phyloP scores from a whole-genome alignment of 2,329 filamentous ascomycete species.

The Claviceps paspali region DNA sequence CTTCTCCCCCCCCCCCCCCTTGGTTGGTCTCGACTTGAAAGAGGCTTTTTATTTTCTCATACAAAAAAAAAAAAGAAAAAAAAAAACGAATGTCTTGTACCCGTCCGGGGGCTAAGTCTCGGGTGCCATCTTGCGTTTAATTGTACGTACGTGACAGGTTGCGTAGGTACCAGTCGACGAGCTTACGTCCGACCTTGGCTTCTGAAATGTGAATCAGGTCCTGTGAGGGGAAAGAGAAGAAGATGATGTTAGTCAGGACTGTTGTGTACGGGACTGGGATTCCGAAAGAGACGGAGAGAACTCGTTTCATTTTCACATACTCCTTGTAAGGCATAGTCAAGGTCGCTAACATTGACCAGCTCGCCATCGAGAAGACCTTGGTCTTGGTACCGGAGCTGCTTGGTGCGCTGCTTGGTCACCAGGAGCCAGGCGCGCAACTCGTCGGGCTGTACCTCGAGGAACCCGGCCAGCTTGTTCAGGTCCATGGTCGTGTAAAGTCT shows the following conservation, averaged over 20 bases:
- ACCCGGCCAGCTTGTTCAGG: conserved; percentile 90
- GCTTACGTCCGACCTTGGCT: conserved; percentile 90
- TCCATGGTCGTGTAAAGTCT: conserved; percentile 99
- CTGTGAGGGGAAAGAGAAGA: conserved; percentile 22
- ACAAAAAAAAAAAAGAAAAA: not conserved
- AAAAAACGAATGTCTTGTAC: not conserved
- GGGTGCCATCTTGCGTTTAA: conserved; percentile 9
- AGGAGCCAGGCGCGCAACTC: conserved; percentile 86
- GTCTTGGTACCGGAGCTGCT: conserved; percentile 85
- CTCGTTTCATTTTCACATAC: conserved; percentile 35
- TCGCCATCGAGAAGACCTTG: conserved; percentile 85
- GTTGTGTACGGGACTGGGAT: not conserved
- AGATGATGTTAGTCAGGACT: conserved; percentile 9
- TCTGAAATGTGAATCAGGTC: conserved; percentile 98
- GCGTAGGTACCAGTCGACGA: conserved; percentile 98
- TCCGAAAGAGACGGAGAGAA: not conserved
- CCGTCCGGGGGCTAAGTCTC: not conserved
- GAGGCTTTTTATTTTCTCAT: not conserved
- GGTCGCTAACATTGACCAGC: conserved; percentile 79
- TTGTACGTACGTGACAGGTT: conserved; percentile 92
- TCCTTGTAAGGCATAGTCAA: conserved; percentile 94
- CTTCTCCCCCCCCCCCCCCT: too few relatives aligned
- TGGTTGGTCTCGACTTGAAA: not conserved
- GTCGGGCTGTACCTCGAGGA: conserved; percentile 94
- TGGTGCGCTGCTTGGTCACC: conserved; percentile 96